phyloP scores from a whole-genome alignment of 139 green algal genomes.

The Ostreobium quekettii region DNA sequence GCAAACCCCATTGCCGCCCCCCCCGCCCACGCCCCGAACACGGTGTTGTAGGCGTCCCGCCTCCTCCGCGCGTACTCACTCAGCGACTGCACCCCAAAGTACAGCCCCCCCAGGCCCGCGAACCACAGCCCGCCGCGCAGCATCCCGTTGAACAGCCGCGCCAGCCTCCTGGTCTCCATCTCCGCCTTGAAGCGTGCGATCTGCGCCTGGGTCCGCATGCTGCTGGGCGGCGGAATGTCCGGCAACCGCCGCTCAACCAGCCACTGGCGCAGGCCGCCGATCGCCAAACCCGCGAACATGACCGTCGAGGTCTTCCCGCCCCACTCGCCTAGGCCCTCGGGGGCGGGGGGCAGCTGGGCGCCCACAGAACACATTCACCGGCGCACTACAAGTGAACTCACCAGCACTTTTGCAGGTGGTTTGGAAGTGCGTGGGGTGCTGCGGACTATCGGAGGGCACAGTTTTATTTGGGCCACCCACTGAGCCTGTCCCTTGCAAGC shows the following conservation, averaged over 20 bases:
- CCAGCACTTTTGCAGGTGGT: too few species aligned
- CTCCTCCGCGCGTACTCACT: background rate
- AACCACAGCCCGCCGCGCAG: conserved; percentile 12
- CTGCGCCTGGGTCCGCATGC: background rate
- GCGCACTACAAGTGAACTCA: too few species aligned
- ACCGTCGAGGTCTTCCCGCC: background rate
- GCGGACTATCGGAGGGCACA: too few species aligned
- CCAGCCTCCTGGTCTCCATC: background rate
- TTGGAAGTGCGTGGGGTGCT: too few species aligned
- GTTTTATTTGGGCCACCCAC: too few species aligned
- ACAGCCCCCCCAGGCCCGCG: background rate
- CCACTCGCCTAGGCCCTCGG: background rate
- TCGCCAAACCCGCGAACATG: background rate
- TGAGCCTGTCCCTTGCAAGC: too few species aligned
- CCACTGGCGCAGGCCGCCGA: conserved; percentile 3
- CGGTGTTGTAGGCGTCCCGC: conserved; percentile 9
- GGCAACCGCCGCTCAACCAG: background rate
- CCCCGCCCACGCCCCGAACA: conserved; percentile 4
- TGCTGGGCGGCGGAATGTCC: background rate
- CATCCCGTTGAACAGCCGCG: background rate
- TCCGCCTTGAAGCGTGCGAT: background rate
- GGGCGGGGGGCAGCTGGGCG: too few species aligned
- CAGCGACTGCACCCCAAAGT: conserved; percentile 3
- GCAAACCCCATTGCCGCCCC: conserved; percentile 2
- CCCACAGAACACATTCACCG: too few species aligned